A percentile compares a stretch with the other conserved stretches of the same genome.
Evolutionary conservation across 2,329 filamentous ascomycete genomes (phyloP).

Genomic region (Thielaviopsis populi): DNA sequence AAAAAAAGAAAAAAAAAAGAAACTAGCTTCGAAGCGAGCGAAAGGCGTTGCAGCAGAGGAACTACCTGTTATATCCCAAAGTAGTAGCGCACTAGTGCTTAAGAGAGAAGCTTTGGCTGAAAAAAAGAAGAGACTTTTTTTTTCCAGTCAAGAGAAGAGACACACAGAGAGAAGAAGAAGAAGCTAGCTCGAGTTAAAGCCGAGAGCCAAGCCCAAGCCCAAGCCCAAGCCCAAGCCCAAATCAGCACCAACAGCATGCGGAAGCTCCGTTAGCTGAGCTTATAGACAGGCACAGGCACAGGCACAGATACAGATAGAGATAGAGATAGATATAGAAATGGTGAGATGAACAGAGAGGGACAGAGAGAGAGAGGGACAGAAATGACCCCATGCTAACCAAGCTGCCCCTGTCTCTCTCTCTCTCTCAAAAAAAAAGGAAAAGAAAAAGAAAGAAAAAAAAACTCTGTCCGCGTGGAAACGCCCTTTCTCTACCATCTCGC

Average conservation of each 20-base stretch:
- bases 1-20: background rate
- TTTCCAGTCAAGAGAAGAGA: too few species aligned
- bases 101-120: slow-evolving; percentile 5
- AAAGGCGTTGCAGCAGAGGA: background rate
- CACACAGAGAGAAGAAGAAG: background rate
- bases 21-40: background rate
- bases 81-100: slow-evolving; percentile 2
- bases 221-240: background rate
- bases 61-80: slow-evolving; percentile 1
- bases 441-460: too few species aligned
- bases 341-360: too few species aligned
- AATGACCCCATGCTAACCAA: background rate
- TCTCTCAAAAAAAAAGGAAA: background rate
- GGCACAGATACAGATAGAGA: background rate
- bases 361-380: background rate
- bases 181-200: background rate
- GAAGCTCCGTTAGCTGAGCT: slow-evolving; percentile 3
- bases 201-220: too few species aligned
- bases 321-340: too few species aligned
- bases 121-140: too few species aligned
- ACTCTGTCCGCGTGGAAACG: background rate
- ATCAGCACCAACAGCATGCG: background rate
- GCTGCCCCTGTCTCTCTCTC: background rate
- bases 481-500: background rate
- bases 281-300: too few species aligned